phyloP scores from a whole-genome alignment of 192 early-diverging fungal species.

The Martensiomyces pterosporus region DNA sequence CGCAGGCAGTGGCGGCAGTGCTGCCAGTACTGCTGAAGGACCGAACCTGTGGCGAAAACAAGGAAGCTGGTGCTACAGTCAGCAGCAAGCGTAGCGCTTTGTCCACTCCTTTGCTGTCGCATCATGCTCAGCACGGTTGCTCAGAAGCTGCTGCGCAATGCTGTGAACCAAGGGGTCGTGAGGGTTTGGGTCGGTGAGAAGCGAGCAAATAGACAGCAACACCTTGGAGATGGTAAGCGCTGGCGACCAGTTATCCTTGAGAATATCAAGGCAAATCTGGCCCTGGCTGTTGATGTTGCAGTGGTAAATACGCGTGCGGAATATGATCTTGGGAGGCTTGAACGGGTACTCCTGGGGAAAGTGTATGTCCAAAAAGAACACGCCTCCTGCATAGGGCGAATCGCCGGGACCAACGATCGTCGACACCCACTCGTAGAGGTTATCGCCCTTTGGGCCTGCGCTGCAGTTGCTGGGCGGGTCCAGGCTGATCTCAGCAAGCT shows the following conservation, averaged over 20 bases:
- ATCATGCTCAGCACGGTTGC: constrained; percentile 84
- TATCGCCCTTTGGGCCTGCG: constrained; percentile 95
- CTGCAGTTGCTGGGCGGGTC: constrained; percentile 93
- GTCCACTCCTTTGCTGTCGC: constrained; percentile 90
- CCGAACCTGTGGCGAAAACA: too few species aligned
- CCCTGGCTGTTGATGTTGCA: constrained; percentile 94
- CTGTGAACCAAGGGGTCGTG: constrained; percentile 88
- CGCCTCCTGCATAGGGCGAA: constrained; percentile 85
- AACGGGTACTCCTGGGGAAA: constrained; percentile 95
- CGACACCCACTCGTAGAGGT: constrained; percentile 93
- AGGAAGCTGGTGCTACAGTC: too few species aligned
- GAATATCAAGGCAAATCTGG: constrained; percentile 88
- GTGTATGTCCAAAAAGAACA: constrained; percentile 90
- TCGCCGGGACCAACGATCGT: constrained; percentile 88
- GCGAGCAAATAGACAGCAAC: constrained; percentile 86
- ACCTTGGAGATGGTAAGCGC: constrained; percentile 95
- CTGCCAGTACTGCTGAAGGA: too few species aligned
- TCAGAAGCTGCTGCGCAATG: constrained; percentile 86
- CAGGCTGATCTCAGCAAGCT: constrained; percentile 92
- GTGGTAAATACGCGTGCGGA: constrained; percentile 93
- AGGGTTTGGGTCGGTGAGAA: constrained; percentile 94
- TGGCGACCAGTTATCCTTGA: constrained; percentile 98
- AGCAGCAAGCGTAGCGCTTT: constrained; percentile 65
- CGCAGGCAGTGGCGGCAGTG: too few species aligned
- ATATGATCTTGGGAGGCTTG: constrained; percentile 91